These are phyloP conservation scores for Phytophthora hybrid DNA, from an alignment of 352 stramenopile species.

Conservation along the genomic window DNA sequence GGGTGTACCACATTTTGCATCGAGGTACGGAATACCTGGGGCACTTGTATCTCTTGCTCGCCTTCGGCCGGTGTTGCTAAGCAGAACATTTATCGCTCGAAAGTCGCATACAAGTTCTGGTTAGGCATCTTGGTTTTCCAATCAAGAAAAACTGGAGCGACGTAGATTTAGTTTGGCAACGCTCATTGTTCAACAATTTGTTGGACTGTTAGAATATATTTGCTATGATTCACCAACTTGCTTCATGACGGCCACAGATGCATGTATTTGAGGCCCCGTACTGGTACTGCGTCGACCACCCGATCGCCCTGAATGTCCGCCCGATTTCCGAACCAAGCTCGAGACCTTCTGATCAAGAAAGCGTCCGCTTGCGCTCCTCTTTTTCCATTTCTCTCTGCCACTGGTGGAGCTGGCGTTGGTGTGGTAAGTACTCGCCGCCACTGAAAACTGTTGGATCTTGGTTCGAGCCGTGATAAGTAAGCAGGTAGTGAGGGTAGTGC, in stretches of 20 bases:
- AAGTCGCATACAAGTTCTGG: too few species aligned
- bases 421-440: neutral
- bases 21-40: too few species aligned
- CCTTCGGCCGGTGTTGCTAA: too few species aligned
- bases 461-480: slow-evolving; percentile 38
- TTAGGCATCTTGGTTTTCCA: too few species aligned
- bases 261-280: slow-evolving; percentile 13
- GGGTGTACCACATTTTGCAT: too few species aligned
- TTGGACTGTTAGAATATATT: neutral
- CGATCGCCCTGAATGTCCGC: slow-evolving; percentile 16
- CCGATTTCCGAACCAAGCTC: slow-evolving; percentile 2
- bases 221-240: neutral
- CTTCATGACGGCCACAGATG: neutral
- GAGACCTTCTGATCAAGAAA: slow-evolving; percentile 20
- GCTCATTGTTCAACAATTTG: too few species aligned
- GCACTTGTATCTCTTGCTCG: too few species aligned
- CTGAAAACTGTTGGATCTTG: slow-evolving; percentile 24
- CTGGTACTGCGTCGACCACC: slow-evolving; percentile 6
- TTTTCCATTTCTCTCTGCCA: slow-evolving; percentile 1
- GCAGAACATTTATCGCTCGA: too few species aligned
- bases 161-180: too few species aligned
- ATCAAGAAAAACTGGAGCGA: too few species aligned
- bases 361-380: slow-evolving; percentile 26
- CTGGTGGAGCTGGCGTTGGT: slow-evolving; percentile 9
- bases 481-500: slow-evolving; percentile 44